A percentile compares a stretch with the other conserved stretches of the same genome.
These are phyloP conservation scores for Neocallimastix lanati DNA, from an alignment of 192 early-diverging fungal species.

Conservation along the genomic window DNA sequence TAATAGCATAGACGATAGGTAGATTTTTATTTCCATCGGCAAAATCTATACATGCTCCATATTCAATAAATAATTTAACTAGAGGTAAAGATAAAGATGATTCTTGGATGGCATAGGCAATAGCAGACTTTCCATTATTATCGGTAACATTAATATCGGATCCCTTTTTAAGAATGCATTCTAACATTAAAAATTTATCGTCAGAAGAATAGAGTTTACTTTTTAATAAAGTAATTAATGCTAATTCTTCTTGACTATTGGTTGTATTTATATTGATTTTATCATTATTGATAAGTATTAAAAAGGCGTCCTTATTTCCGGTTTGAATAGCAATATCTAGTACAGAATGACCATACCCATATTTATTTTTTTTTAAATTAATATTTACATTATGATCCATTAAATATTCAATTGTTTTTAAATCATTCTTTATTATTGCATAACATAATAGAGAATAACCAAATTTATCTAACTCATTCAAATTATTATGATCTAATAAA, in stretches of 20 bases:
- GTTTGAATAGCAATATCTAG: too few species aligned
- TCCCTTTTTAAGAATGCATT: neutral
- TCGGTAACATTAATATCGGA: neutral
- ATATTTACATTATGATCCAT: neutral
- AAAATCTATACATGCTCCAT: neutral
- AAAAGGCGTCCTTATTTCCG: too few species aligned
- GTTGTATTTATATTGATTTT: neutral
- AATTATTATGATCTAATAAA: neutral
- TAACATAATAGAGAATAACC: neutral
- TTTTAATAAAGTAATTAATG: neutral
- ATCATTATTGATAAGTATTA: too few species aligned
- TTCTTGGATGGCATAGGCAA: neutral
- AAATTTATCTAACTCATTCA: neutral
- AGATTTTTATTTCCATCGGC: neutral
- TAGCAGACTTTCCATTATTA: neutral
- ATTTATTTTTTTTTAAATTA: too few species aligned
- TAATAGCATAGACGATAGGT: neutral
- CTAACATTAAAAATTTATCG: neutral
- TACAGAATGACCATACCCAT: too few species aligned
- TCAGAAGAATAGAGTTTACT: neutral
- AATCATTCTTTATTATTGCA: neutral
- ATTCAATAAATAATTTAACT: neutral
- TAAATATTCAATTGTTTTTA: neutral
- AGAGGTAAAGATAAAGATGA: neutral
- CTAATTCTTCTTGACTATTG: neutral